Conservation (phyloP, 139 green algal species). For the Coelastrella sp. region DNA sequence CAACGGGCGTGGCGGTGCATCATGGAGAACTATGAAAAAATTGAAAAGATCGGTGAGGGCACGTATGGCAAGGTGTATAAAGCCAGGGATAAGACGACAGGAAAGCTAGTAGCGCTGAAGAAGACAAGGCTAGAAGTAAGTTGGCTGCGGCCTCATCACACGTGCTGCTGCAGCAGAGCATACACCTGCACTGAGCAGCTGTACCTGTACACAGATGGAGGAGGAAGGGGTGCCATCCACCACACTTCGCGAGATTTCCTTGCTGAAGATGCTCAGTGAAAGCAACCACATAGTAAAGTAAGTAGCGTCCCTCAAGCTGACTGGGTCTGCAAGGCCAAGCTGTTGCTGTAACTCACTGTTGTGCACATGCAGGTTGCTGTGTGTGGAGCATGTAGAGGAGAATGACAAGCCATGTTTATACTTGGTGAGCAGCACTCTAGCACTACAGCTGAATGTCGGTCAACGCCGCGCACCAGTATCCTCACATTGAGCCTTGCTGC, state of each 20-base stretch:
- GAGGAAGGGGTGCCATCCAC: slow-evolving; percentile 98
- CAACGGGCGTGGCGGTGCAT: neutral
- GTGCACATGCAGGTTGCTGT: slow-evolving; percentile 71
- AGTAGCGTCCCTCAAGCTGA: neutral
- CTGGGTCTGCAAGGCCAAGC: neutral
- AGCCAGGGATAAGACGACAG: slow-evolving; percentile 83
- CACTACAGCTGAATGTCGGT: neutral
- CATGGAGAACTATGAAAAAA: slow-evolving; percentile 95
- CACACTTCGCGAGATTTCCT: slow-evolving; percentile 96
- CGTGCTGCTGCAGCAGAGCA: neutral
- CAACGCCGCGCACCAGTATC: neutral
- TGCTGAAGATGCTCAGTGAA: slow-evolving; percentile 96
- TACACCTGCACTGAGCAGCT: neutral
- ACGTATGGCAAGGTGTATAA: slow-evolving; percentile 99
- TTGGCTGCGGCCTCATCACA: neutral
- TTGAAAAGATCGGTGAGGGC: slow-evolving; percentile 95
- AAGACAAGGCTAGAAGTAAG: slow-evolving; percentile 95
- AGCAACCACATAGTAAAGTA: slow-evolving; percentile 95
- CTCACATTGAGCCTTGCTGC: neutral
- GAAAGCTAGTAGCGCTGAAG: slow-evolving; percentile 95
- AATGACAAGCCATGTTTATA: slow-evolving; percentile 97
- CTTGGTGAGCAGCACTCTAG: slow-evolving; percentile 72
- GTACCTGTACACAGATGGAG: slow-evolving; percentile 87
- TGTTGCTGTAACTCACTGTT: neutral
- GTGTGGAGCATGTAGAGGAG: slow-evolving; percentile 97